These are phyloP conservation scores for Arthrobotrys entomopaga DNA, from an alignment of 2,329 filamentous ascomycete genomes.

Conservation along the genomic window DNA sequence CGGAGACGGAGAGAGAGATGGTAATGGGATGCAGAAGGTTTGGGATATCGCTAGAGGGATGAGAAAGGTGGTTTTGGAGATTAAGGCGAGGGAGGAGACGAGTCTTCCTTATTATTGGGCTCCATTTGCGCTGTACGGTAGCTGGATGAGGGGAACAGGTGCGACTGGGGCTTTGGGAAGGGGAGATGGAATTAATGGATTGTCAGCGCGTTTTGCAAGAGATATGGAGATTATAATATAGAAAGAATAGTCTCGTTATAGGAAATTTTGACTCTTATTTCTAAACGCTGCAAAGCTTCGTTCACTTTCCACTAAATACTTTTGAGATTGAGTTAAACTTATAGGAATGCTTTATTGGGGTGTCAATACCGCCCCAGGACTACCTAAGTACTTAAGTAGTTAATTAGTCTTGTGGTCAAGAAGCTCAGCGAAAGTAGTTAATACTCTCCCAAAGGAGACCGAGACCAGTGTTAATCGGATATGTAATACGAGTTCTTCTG, in stretches of 20 bases:
- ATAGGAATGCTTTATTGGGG: no score
- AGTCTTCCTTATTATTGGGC: constrained; percentile 50
- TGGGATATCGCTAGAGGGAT: constrained; percentile 36
- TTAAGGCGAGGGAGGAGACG: constrained; percentile 29
- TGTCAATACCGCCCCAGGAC: no score
- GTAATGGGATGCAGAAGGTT: not conserved
- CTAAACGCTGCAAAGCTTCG: not conserved
- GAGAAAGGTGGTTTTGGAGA: constrained; percentile 27
- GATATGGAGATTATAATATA: constrained; percentile 35
- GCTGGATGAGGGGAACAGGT: constrained; percentile 37
- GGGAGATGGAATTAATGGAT: constrained; percentile 36
- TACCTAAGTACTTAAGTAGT: no score
- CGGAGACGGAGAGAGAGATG: not conserved
- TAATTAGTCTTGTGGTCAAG: no score
- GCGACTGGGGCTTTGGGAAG: constrained; percentile 10
- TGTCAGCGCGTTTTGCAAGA: constrained; percentile 35
- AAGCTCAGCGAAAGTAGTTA: no score
- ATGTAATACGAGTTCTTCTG: no score
- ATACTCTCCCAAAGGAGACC: no score
- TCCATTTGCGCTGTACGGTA: constrained; percentile 35
- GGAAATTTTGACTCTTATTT: not conserved
- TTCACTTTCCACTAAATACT: no score
- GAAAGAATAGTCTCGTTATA: not conserved
- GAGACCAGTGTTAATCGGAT: no score
- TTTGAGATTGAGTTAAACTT: no score